Base-by-base conservation (phyloP, 1,284 basidiomycete species). In the Moesziomyces antarcticus region DNA sequence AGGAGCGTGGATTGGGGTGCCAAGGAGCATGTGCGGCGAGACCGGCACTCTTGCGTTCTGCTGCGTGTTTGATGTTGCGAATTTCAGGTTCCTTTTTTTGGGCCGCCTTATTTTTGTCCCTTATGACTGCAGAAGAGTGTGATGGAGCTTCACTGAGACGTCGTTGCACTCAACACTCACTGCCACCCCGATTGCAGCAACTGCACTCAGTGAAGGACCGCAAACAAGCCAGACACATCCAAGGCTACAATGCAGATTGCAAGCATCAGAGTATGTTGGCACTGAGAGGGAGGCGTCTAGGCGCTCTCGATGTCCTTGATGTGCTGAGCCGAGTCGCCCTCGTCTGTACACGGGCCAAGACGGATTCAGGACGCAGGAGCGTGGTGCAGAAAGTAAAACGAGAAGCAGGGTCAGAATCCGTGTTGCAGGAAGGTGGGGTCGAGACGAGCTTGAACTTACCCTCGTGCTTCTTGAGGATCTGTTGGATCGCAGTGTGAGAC, bases 381-480 rank as follows among this genome's bases (percentile, higher is more conserved):
- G 24, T 11, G 16, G 35, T 45, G 42, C 10, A 49, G 22, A 22
- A 25, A 24, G 18, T 13, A 9, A 44, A 46, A 41, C 2, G 40
- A 3, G 22, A 25, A 30, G 25, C 25, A 46, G 5, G 14, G 44
- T 46, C 22, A 25, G 13, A 30, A 18, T 46, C 7, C 18, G 37
- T 33, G 30, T 13, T 13, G 30, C 30, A 33, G 30, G 30, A 33
- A 13, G 13, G 30, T 27, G 30, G 10, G 30, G 9, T 33, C 30
- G 30, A 33, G 30, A 33, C 30, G 30, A 33, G 30, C 30, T 33
- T 24, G 25, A 14, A 62, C 71, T 72, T 54, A 77, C 77, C 75
- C 46, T 57, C 61, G 70, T 79, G 62, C 73, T 75, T 79, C 67
- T 78, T 65, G 40, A 79, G 73, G 48, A 79, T 74, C 68, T 77